Percentiles rank a stretch among this genome's conserved stretches.
These are phyloP conservation scores for Ceratobasidium sp. DNA, from an alignment of 1,284 basidiomycete species.

Conservation along the genomic window DNA sequence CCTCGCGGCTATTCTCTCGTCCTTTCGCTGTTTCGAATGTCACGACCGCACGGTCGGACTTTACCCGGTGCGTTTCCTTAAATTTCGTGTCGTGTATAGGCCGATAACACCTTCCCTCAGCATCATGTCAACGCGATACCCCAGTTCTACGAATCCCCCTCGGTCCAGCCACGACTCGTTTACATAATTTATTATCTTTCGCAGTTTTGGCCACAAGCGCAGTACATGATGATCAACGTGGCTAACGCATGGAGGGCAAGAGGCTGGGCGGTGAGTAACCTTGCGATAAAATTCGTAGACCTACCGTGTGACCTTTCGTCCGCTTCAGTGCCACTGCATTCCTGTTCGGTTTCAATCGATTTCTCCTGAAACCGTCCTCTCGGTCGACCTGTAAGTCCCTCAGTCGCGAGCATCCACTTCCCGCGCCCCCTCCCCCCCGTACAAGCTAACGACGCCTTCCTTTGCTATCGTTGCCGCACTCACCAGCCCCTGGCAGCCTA, in stretches of 20 bases:
- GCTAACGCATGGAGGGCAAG: neutral
- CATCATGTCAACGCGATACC: neutral
- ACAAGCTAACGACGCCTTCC: too few species aligned
- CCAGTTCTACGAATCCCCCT: neutral
- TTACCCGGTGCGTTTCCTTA: constrained; percentile 1
- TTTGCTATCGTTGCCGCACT: too few species aligned
- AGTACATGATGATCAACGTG: neutral
- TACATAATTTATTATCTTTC: constrained; percentile 4
- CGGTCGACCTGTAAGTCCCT: too few species aligned
- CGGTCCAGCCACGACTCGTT: neutral
- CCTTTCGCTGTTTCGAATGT: neutral
- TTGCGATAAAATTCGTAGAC: too few species aligned
- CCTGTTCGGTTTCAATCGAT: neutral
- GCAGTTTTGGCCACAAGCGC: constrained; percentile 18
- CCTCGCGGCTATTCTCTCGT: neutral
- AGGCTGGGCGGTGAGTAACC: constrained; percentile 14
- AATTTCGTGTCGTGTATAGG: neutral
- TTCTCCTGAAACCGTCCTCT: too few species aligned
- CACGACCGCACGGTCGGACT: neutral
- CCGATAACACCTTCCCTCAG: neutral
- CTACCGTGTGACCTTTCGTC: too few species aligned
- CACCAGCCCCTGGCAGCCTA: too few species aligned
- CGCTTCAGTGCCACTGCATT: neutral
- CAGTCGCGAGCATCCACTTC: too few species aligned
- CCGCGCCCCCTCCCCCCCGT: too few species aligned